Percentiles rank a stretch among this genome's conserved stretches.
phyloP scores from a whole-genome alignment of 2,329 filamentous ascomycete genomes.

The Trichoderma harzianum region DNA sequence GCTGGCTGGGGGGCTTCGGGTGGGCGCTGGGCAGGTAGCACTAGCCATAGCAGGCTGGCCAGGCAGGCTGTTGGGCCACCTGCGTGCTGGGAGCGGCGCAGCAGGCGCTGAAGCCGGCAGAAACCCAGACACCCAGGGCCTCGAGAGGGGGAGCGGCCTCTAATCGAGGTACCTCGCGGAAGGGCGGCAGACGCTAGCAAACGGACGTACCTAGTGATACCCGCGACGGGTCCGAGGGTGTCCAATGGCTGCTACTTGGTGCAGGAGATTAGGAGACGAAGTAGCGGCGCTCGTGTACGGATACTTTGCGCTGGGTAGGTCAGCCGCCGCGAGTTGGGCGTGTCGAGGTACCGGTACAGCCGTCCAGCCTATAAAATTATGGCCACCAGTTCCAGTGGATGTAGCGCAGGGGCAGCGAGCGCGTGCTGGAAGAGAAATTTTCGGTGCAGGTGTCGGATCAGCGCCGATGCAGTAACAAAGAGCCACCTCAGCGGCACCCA shows the following conservation, averaged over 20 bases:
- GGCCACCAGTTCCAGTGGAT: slow-evolving; percentile 4
- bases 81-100: slow-evolving; percentile 13
- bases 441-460: slow-evolving; percentile 26
- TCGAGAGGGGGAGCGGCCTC: background rate
- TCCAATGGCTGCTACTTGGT: slow-evolving; percentile 5
- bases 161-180: slow-evolving; percentile 1
- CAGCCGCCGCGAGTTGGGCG: background rate
- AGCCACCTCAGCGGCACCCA: slow-evolving; percentile 14
- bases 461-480: slow-evolving; percentile 14
- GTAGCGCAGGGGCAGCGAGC: slow-evolving; percentile 19
- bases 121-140: background rate
- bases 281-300: slow-evolving; percentile 1
- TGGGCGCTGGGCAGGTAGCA: slow-evolving; percentile 11
- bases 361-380: background rate
- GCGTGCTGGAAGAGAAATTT: slow-evolving; percentile 32
- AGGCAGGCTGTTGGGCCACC: slow-evolving; percentile 17
- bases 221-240: slow-evolving; percentile 5
- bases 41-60: background rate
- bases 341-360: slow-evolving; percentile 7
- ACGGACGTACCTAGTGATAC: slow-evolving; percentile 18
- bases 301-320: background rate
- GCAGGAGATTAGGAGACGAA: slow-evolving; percentile 7
- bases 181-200: slow-evolving; percentile 4
- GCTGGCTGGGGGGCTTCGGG: slow-evolving; percentile 12
- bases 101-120: slow-evolving; percentile 16